Conservation (phyloP, 2,329 filamentous ascomycete genomes). For the Cladosporium sphaerospermum region DNA sequence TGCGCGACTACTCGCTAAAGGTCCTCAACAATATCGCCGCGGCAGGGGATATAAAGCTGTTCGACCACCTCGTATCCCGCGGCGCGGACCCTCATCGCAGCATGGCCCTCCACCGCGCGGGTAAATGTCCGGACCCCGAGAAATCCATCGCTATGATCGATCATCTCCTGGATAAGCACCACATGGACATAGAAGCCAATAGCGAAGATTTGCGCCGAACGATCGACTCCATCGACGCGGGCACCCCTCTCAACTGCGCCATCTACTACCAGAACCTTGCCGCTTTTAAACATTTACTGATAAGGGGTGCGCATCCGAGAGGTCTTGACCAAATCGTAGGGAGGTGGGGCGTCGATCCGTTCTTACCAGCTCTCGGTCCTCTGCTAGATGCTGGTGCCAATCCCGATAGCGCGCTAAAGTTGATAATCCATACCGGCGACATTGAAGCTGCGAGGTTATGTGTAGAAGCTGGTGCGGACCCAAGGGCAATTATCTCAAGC, state of each 20-base stretch:
- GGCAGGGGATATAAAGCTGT: constrained; percentile 12
- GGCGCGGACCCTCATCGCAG: constrained; percentile 11
- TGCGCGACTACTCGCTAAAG: constrained; percentile 10
- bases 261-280: constrained; percentile 10
- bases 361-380: constrained; percentile 5
- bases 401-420: neutral
- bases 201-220: constrained; percentile 2
- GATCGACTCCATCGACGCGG: constrained; percentile 3
- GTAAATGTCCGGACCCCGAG: constrained; percentile 1
- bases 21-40: constrained; percentile 13
- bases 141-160: constrained; percentile 9
- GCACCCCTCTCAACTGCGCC: constrained; percentile 10
- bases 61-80: constrained; percentile 12
- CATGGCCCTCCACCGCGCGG: constrained; percentile 10
- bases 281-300: constrained; percentile 4
- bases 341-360: neutral
- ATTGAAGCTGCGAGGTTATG: constrained; percentile 11
- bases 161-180: constrained; percentile 10
- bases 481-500: neutral
- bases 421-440: neutral
- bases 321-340: neutral
- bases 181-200: constrained; percentile 12
- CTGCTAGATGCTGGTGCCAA: constrained; percentile 11
- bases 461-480: constrained; percentile 6
- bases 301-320: constrained; percentile 6